Evolutionary conservation across 139 green algal species (phyloP), one percentile per base, ranked within the genome.

Genomic region (Picochlorum sp.): DNA sequence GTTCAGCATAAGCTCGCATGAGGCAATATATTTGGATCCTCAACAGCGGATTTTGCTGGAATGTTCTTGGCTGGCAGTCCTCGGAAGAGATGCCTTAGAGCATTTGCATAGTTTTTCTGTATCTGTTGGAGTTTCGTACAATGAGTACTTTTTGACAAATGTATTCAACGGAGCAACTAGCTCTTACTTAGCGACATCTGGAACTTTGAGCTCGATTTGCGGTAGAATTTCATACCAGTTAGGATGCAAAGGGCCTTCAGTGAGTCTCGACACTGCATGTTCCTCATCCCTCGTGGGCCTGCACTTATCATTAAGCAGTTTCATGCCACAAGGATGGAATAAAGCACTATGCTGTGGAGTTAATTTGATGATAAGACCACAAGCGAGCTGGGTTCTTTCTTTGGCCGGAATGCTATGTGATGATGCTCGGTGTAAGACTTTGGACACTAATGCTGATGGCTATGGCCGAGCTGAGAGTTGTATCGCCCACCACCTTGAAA

Each of bases 271-370:
- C 63, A 89, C 84, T 4, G 88, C 88, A 4, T 96, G 88, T 73
- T 95, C 86, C 9, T 91, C 86, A 7, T 92, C 82, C 8, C 68
- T 96, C 22, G 84, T 94, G 3, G 76, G 80, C 16, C 65, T 76
- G 2, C 64, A 82, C 55, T 37, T 93, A 10, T 79, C 82, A 4
- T 32, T 64, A 44, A 70, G 32, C 13, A 65, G 69, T 8, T 63
- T 81, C 4, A 43, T 41, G 2, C 33, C 43, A 3, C 36, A 41
- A 28, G 52, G 25, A 1, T 54, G 33, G 5, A 26, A 3, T 5
- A 30, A 47, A 13, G 66, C 36, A 16, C 35, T 69, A 1, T 16
- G 12, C 1, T 61, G 53, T 1, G 82, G 78, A 20, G 75, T 83
- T 29, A 76, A 79, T 61, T 61, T 81, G n/a, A 60, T 61, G 6